Evolutionary conservation across 208 protist genomes (phyloP), one percentile per base, ranked within the genome.

Genomic region (Herpetomonas muscarum): DNA sequence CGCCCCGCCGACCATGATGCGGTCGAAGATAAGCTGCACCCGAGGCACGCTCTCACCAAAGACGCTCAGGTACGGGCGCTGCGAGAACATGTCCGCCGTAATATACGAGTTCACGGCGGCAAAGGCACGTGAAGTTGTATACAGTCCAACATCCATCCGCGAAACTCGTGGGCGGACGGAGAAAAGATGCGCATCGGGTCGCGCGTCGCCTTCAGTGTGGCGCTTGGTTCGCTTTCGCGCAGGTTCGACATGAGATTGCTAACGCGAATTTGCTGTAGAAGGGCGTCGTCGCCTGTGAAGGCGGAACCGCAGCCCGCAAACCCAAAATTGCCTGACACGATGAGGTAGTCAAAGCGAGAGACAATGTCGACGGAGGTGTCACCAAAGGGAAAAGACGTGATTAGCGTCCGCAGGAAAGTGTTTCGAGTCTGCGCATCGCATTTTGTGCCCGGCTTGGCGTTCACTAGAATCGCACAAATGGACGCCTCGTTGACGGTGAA

Each of bases 301-400:
- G 72, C 70, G 55, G 65, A 24, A 4, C 5, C 15, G 10, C 41
- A 9, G 4, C 15, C 41, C 19, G 15, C 41, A 46, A 73, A 92
- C 46, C 81, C 73, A 52, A 93, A 89, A 55, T 55, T 55, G 17
- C 83, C 80, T 2, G 75, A 76, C 4, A 83, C 72, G 21, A 93
- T 51, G 52, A 87, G 52, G 58, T 90, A 93, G 55, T 93, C 87
- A 51, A 89, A 90, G 7, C 80, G 64, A n/a, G 64, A 54, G 15
- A 55, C 65, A 37, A 85, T 63, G 44, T 90, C 87, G 45, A 90
- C 59, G 26, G 48, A 56, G 1, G 34, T 28, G 64, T 88, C 69
- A 0, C 58, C 78, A 44, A 93, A 85, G 1, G 74, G 67, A 28
- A 89, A 77, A 42, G 55, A 67, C 15, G 74, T 67, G 36, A 90